Evolutionary conservation across 75 land plant species (phyloP).

Genomic region (Selaginella moellendorffii): DNA sequence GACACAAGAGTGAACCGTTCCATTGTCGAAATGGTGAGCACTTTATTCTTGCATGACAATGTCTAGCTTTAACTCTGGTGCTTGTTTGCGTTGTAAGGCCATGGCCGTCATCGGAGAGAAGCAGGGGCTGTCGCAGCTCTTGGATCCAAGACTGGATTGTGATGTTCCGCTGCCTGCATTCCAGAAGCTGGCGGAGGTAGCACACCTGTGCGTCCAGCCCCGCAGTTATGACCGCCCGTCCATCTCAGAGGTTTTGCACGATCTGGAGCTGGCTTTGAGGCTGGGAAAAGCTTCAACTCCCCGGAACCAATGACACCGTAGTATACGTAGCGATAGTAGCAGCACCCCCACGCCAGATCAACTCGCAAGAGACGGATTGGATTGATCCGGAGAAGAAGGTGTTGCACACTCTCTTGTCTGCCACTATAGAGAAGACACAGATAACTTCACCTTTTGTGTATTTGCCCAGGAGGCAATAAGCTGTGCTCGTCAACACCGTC

Average conservation of each 20-base stretch:
- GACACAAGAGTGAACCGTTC: slow-evolving; percentile 13
- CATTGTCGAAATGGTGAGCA: slow-evolving; percentile 9
- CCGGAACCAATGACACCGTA: no score
- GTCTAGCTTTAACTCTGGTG: no score
- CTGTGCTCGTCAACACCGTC: no score
- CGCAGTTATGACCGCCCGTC: slow-evolving; percentile 15
- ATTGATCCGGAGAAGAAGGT: no score
- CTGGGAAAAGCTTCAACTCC: not conserved
- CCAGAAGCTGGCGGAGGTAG: slow-evolving; percentile 10
- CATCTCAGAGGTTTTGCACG: slow-evolving; percentile 13
- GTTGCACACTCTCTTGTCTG: no score
- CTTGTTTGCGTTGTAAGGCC: slow-evolving; percentile 8
- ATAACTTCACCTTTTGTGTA: no score
- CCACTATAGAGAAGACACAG: no score
- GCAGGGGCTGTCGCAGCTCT: slow-evolving; percentile 2
- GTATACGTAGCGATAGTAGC: no score
- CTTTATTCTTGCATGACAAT: no score
- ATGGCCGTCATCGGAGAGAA: slow-evolving; percentile 9
- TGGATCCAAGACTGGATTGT: slow-evolving; percentile 10
- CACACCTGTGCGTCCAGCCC: slow-evolving; percentile 12
- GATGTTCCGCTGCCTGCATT: not conserved
- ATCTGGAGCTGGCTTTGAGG: slow-evolving; percentile 5
- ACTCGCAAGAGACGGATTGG: no score
- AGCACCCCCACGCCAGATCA: no score
- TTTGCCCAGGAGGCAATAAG: no score